Percentiles rank a stretch among this genome's conserved stretches.
These are phyloP conservation scores for Trypanosoma boissoni DNA, from an alignment of 208 protist species.

Conservation along the genomic window DNA sequence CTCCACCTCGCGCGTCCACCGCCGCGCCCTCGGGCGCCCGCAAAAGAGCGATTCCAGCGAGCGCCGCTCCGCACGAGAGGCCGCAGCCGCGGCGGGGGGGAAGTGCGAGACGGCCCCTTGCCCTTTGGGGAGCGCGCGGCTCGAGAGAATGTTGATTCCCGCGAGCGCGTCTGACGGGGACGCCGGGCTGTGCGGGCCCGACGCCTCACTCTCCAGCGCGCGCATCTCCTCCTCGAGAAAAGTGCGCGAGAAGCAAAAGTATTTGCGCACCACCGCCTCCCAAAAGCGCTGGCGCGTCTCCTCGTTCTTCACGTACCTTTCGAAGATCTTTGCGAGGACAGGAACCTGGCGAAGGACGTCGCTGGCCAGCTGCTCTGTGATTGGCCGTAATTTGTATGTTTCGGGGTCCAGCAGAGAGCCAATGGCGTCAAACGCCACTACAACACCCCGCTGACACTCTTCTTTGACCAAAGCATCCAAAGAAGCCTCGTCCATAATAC, in stretches of 20 bases:
- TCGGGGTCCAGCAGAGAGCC: constrained; percentile 66
- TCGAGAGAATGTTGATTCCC: constrained; percentile 56
- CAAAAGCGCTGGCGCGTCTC: constrained; percentile 67
- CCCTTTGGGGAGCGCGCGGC: constrained; percentile 48
- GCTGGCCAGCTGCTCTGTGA: constrained; percentile 80
- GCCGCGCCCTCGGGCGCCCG: constrained; percentile 3
- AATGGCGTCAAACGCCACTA: constrained; percentile 68
- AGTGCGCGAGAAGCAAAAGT: constrained; percentile 83
- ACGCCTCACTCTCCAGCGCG: constrained; percentile 18
- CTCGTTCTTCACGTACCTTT: constrained; percentile 45
- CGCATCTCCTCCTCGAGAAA: constrained; percentile 77
- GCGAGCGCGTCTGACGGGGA: constrained; percentile 10
- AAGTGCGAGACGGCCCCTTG: constrained; percentile 8
- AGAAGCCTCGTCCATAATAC: constrained; percentile 42
- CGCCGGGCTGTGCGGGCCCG: background rate
- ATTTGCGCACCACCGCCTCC: constrained; percentile 79
- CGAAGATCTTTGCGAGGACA: constrained; percentile 65
- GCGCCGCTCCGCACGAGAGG: background rate
- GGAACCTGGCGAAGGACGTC: constrained; percentile 82
- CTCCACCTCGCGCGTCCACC: background rate
- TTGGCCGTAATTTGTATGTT: constrained; percentile 59
- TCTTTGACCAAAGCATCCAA: constrained; percentile 42
- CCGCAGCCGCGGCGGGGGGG: background rate
- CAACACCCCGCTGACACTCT: constrained; percentile 68
- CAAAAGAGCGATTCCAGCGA: constrained; percentile 2